Conservation (phyloP, 345 rosid genomes). For the Nasturtium officinale region DNA sequence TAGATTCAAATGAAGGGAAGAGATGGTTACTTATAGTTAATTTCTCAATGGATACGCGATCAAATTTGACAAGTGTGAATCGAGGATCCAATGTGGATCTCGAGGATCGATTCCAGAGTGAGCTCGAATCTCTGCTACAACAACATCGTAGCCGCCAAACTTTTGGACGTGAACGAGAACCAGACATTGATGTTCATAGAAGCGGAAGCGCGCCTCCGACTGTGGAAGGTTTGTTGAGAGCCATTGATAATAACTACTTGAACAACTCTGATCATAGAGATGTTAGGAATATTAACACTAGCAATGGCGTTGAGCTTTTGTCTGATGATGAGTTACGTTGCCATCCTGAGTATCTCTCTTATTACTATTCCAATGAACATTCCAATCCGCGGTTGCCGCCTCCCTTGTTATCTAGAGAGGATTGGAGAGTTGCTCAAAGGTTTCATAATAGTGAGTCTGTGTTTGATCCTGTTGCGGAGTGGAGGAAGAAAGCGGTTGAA, state of each 20-base stretch:
- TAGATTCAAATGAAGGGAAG: conserved; percentile 34
- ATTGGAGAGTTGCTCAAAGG: conserved; percentile 87
- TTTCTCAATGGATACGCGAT: conserved; percentile 62
- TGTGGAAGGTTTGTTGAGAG: conserved; percentile 80
- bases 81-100: conserved; percentile 55
- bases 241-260: conserved; percentile 66
- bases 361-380: conserved; percentile 77
- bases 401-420: conserved; percentile 82
- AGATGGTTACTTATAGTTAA: conserved; percentile 61
- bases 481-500: conserved; percentile 52
- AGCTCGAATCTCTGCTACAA: conserved; percentile 68
- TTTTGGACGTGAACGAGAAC: conserved; percentile 48
- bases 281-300: conserved; percentile 22
- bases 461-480: conserved; percentile 56
- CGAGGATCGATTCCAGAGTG: conserved; percentile 63
- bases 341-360: conserved; percentile 76
- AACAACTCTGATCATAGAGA: conserved; percentile 49
- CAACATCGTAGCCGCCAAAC: conserved; percentile 53
- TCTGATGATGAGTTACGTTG: conserved; percentile 81
- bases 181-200: conserved; percentile 60
- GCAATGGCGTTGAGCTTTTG: conserved; percentile 46
- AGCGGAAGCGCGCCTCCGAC: conserved; percentile 98
- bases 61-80: conserved; percentile 49
- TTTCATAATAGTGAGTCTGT: conserved; percentile 66
- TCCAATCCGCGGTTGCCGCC: conserved; percentile 87